Evolutionary conservation across 176 grass and related monocot genomes (phyloP), one percentile per base, ranked within the genome.

Genomic region (Miscanthus lutarioriparius): DNA sequence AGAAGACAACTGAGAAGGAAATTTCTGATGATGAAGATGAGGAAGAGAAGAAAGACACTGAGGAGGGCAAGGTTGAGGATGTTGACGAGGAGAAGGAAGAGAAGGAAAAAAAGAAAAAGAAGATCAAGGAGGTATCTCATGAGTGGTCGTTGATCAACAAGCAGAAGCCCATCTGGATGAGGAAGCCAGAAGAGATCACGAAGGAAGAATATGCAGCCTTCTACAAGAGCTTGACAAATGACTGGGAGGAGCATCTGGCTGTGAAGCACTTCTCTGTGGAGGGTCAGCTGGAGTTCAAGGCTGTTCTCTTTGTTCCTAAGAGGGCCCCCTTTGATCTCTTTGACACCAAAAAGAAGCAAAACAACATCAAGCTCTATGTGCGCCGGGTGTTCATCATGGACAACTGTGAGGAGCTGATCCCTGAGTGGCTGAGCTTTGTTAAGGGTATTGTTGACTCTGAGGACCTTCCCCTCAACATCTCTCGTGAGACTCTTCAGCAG

Each of bases 191-290:
- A 71, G 96, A 98, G 68, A 98, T 95, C 35, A 94, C 92, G 30
- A 98, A 98, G 83, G 96, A 98, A 20, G 96, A 98, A 64, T 98
- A 98, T 76, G 54, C 96, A 85, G 96, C 96, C 72, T 98, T 98
- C 87, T 98, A 98, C 87, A 99, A 99, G 91, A 91, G 91, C 76
- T 49, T 99, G 83, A 99, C 93, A n/a, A 99, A 99, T 5, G 96
- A 99, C 30, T 99, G 96, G 96, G 96, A 99, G 48, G 96, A 99
- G 86, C 96, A 99, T 40, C 84, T 99, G 13, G 80, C 85, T 12
- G 93, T 99, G 58, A 99, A 99, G 89, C 96, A 99, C 81, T 99
- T 99, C 90, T 99, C 96, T 38, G 93, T 99, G n/a, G 96, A 99
- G 78, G 96, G 93, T 12, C 96, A 99, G 81, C 96, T 99, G 4